Conservation (phyloP, 1,284 basidiomycete species). For the Fistulinella cinereoalba region DNA sequence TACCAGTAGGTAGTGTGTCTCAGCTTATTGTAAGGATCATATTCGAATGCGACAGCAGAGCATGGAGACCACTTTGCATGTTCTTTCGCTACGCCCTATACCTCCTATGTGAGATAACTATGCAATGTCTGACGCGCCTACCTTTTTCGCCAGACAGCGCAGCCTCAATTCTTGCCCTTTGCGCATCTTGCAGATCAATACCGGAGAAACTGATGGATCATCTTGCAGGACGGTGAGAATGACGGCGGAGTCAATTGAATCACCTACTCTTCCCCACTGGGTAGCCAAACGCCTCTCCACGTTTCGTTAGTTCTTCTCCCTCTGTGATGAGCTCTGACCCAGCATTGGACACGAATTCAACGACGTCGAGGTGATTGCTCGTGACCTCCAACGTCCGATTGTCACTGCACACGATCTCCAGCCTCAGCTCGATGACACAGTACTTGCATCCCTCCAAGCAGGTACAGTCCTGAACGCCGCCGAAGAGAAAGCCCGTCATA, state of each 20-base stretch:
- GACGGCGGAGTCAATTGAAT: neutral
- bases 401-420: conserved; percentile 73
- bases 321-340: conserved; percentile 40
- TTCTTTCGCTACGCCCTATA: conserved; percentile 93
- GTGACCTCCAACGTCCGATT: conserved; percentile 78
- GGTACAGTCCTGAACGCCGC: conserved; percentile 69
- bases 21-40: conserved; percentile 97
- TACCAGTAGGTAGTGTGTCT: conserved; percentile 97
- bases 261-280: conserved; percentile 81
- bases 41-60: conserved; percentile 94
- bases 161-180: conserved; percentile 92
- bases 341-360: conserved; percentile 41
- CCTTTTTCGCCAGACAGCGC: conserved; percentile 92
- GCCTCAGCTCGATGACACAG: conserved; percentile 74
- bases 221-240: conserved; percentile 37
- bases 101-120: conserved; percentile 1
- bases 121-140: conserved; percentile 28
- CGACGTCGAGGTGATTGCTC: conserved; percentile 70
- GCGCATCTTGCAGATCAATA: conserved; percentile 89
- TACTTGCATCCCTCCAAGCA: conserved; percentile 77
- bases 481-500: conserved; percentile 8
- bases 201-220: conserved; percentile 60
- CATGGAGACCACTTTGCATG: conserved; percentile 99
- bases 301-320: conserved; percentile 71
- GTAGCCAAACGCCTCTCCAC: conserved; percentile 76